These are phyloP conservation scores for Chloris gayana DNA, from an alignment of 176 grass and related monocot genomes.

Conservation along the genomic window DNA sequence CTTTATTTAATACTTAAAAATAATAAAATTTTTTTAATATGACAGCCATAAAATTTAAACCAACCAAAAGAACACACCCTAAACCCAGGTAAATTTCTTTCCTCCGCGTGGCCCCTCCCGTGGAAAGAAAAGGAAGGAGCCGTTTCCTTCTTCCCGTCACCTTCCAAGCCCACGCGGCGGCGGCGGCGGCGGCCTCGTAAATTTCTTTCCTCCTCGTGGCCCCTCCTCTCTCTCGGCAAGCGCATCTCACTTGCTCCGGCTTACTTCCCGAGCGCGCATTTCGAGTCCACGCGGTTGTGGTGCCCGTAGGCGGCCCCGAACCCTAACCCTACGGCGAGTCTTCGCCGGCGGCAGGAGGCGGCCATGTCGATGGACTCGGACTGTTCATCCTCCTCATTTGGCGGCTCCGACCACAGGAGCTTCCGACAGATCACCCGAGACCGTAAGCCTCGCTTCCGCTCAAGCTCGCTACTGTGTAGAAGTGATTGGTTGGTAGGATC, in stretches of 20 bases:
- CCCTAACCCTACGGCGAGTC: conserved; percentile 21
- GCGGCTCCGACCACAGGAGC: conserved; percentile 46
- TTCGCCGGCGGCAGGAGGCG: background rate
- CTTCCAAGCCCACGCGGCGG: conserved; percentile 11
- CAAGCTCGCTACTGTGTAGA: background rate
- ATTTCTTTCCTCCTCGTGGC: background rate
- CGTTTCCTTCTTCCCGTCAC: background rate
- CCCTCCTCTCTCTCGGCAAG: background rate
- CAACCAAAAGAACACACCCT: no score
- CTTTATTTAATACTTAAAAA: no score
- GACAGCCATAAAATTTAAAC: no score
- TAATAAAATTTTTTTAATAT: no score
- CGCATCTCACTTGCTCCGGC: background rate
- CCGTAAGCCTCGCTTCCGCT: conserved; percentile 41
- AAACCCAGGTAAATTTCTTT: no score
- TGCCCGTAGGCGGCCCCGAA: background rate
- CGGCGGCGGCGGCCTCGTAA: conserved; percentile 28
- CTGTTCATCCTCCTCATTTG: conserved; percentile 58
- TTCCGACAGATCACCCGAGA: conserved; percentile 71
- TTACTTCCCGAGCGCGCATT: background rate
- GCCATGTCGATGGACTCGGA: conserved; percentile 87
- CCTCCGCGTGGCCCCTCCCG: background rate
- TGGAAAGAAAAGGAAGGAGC: background rate
- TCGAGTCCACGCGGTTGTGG: background rate
- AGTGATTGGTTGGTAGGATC: conserved; percentile 8